Percentiles rank a stretch among this genome's conserved stretches.
These are phyloP conservation scores for Colletotrichum incanum DNA, from an alignment of 2,329 filamentous ascomycete species.

Conservation along the genomic window DNA sequence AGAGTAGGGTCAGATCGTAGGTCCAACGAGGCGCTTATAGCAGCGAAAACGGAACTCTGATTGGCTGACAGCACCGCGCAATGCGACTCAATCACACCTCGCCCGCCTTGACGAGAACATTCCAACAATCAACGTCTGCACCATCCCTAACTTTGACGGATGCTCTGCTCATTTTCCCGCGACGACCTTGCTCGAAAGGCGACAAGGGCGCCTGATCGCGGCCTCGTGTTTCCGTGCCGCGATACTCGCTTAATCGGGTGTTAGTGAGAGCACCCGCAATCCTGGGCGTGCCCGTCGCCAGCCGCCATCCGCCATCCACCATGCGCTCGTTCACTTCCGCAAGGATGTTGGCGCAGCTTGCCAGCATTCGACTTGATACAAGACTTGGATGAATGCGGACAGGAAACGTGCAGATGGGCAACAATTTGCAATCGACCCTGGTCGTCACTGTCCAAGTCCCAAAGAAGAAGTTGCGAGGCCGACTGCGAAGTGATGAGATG, in stretches of 20 bases:
- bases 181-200: conserved; percentile 9
- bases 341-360: conserved; percentile 17
- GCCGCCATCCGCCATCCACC: conserved; percentile 18
- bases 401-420: background rate
- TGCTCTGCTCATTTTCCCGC: conserved; percentile 16
- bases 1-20: conserved; percentile 22
- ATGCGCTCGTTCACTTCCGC: conserved; percentile 16
- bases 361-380: conserved; percentile 5
- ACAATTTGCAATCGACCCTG: conserved; percentile 17
- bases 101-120: conserved; percentile 10
- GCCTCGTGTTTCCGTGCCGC: conserved; percentile 30
- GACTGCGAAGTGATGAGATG: conserved; percentile 31
- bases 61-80: conserved; percentile 39
- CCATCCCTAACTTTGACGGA: conserved; percentile 1
- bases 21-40: conserved; percentile 40
- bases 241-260: conserved; percentile 24
- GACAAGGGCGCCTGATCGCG: conserved; percentile 34
- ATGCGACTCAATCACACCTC: conserved; percentile 44
- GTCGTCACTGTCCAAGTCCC: conserved; percentile 17
- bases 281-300: conserved; percentile 9
- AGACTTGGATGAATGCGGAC: conserved; percentile 1
- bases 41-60: conserved; percentile 28
- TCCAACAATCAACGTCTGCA: conserved; percentile 19
- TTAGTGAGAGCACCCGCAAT: conserved; percentile 21
- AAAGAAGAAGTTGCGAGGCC: conserved; percentile 6